Base-by-base conservation (phyloP, 371 early-diverging fungal genomes). In the Mortierella sp. region DNA sequence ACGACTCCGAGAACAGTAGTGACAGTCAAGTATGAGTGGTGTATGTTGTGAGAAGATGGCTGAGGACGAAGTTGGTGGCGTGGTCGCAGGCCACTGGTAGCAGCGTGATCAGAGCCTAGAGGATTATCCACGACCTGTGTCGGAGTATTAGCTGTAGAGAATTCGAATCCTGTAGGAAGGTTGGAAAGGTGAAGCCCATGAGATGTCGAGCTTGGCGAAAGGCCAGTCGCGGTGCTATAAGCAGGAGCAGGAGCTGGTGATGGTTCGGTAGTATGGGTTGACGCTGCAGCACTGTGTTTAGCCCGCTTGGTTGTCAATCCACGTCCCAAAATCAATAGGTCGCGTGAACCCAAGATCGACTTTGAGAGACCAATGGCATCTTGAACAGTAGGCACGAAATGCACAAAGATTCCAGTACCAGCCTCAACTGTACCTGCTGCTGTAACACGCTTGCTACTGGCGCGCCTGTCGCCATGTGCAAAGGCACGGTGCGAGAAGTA, bases 341-440 rank as follows among this genome's bases (percentile, higher is more conserved):
- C 80, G 17, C 74, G 54, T 6, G 80, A 49, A 2, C 70, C 67
- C 17, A 79, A 58, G 13, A 74, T 29, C 6, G 66, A 54, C 31
- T 79, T 79, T 15, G 64, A 57, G 12, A 79, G 40, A 17, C 80
- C 80, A 31, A 79, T 70, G 0, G 74, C 74, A 47, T 79, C 80
- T 49, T 79, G 80, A 26, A 74, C 10, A 9, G 80, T 70, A 5
- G 74, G 70, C 0, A 61, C 71, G 6, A 57, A 40, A 12, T 73
- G 63, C 9, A 74, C 64, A 35, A 67, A 68, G 15, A 79, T 10
- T 0, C 58, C 73, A 7, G 68, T 68, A 0, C 80, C 80, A 12
- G 64, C 54, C 57, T 72, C 72, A 2, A 61, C 32, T 9, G 72
- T 72, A 9, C 59, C 62, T 1, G 45, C 58, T n/a, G 26, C 51